These are phyloP conservation scores for Mortierella polycephala DNA, from an alignment of 371 early-diverging fungal genomes.

Conservation along the genomic window DNA sequence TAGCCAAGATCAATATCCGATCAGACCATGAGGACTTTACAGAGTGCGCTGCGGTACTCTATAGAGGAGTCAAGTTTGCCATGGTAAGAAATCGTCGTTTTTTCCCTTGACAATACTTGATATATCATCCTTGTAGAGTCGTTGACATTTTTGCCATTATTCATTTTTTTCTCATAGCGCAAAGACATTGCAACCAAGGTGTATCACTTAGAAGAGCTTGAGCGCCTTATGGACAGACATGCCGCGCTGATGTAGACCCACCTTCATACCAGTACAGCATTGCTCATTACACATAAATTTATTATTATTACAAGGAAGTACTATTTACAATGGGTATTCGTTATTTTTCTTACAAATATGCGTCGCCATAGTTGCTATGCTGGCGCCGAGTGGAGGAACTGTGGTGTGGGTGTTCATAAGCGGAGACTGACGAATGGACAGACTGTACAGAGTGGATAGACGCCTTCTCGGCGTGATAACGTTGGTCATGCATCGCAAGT, in stretches of 20 bases:
- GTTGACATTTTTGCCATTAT: not conserved
- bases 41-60: conserved; percentile 28
- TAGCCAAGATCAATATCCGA: conserved; percentile 29
- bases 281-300: not conserved
- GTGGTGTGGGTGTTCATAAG: conserved; percentile 6
- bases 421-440: conserved; percentile 4
- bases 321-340: not conserved
- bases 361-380: not conserved
- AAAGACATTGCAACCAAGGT: conserved; percentile 24
- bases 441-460: conserved; percentile 29
- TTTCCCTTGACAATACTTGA: not conserved
- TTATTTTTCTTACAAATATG: not conserved
- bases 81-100: conserved; percentile 18
- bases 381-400: conserved; percentile 4
- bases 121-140: not conserved
- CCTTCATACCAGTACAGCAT: no score
- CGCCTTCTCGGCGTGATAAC: not conserved
- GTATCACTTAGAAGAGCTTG: conserved; percentile 39
- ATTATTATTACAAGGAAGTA: not conserved
- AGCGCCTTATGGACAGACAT: conserved; percentile 41
- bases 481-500: not conserved
- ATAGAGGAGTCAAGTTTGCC: conserved; percentile 32
- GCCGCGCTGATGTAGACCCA: conserved; percentile 23
- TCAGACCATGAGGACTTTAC: conserved; percentile 27
- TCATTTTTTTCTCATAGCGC: conserved; percentile 19